Evolutionary conservation across 768 basidiomycete species (phyloP).

Genomic region (Heimioporus sp.): DNA sequence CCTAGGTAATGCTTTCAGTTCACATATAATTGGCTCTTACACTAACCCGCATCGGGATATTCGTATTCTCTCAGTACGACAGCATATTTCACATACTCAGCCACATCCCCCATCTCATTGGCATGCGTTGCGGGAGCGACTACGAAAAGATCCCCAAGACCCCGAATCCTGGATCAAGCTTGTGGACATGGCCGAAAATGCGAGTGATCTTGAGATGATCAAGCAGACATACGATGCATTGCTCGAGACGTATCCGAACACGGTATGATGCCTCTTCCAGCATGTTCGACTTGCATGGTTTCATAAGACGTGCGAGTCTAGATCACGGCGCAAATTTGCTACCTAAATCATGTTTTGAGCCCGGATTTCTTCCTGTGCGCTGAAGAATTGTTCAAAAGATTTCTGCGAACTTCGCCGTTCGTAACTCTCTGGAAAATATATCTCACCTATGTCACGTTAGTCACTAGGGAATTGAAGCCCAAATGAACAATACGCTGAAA

Average conservation of each 20-base stretch:
- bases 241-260: slow-evolving; percentile 86
- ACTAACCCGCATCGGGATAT: slow-evolving; percentile 30
- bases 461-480: slow-evolving; percentile 18
- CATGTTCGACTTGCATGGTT: slow-evolving; percentile 23
- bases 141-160: slow-evolving; percentile 69
- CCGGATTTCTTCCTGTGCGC: slow-evolving; percentile 69
- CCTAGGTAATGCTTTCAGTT: slow-evolving; percentile 34
- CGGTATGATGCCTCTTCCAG: slow-evolving; percentile 55
- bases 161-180: slow-evolving; percentile 78
- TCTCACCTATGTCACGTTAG: slow-evolving; percentile 86
- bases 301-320: slow-evolving; percentile 33
- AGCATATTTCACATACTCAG: slow-evolving; percentile 17
- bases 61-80: slow-evolving; percentile 18
- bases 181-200: slow-evolving; percentile 72
- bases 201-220: slow-evolving; percentile 76
- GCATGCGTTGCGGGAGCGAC: slow-evolving; percentile 57
- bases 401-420: slow-evolving; percentile 79
- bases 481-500: slow-evolving; percentile 10
- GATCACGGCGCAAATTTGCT: slow-evolving; percentile 83
- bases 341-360: slow-evolving; percentile 74
- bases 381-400: slow-evolving; percentile 86
- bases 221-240: slow-evolving; percentile 80
- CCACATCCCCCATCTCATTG: slow-evolving; percentile 57
- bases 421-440: slow-evolving; percentile 94
- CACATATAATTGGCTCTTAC: too few species aligned